Base-by-base conservation (phyloP, 176 grass and related monocot genomes). In the Microstegium vimineum region DNA sequence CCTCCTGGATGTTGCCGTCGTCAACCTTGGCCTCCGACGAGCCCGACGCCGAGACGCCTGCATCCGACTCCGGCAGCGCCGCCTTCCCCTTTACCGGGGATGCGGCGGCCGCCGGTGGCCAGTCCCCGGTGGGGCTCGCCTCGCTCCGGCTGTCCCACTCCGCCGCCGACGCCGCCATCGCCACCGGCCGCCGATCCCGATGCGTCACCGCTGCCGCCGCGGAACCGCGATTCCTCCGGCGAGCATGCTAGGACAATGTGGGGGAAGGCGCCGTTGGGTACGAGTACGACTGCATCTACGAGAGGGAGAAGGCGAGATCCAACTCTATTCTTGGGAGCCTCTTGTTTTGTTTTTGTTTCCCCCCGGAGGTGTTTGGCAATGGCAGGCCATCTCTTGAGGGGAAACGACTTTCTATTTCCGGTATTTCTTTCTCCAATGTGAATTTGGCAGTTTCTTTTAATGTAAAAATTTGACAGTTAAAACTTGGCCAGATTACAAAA, bases 1-100 rank as follows among this genome's bases (percentile, higher is more conserved):
- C 97, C 85, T 99, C 93, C 81, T 91, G 89, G 80, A 99, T 99
- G 91, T 99, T 96, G 51, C 91, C 93, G 8, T 99, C 93, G 62
- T 99, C 96, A 73, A 90, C 76, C 89, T 82, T 90, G 38, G 87
- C 91, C 71, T 91, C 91, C 45, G 89, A 82, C 36, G 78, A 89
- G 34, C 84, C 83, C 0, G 87, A 89, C 71, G 30, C 89, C 51
- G 94, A 90, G 43, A 59, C 79, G 59, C 59, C 81, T 15, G 84
- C 66, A 23, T 87, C 78, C 37, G 84, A 87, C 26, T 76, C 94
- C 64, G 73, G 62, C 60, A 71, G 45, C 35, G 80, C 81, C 36
- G 79, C 79, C 62, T 79, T 89, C 42, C 66, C 90, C 52, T 95
- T 94, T 42, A 82, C 79, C 64, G 92, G 92, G 8, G 90, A 85